Evolutionary conservation across 768 basidiomycete species (phyloP).

Genomic region (Sporobolomyces roseus): DNA sequence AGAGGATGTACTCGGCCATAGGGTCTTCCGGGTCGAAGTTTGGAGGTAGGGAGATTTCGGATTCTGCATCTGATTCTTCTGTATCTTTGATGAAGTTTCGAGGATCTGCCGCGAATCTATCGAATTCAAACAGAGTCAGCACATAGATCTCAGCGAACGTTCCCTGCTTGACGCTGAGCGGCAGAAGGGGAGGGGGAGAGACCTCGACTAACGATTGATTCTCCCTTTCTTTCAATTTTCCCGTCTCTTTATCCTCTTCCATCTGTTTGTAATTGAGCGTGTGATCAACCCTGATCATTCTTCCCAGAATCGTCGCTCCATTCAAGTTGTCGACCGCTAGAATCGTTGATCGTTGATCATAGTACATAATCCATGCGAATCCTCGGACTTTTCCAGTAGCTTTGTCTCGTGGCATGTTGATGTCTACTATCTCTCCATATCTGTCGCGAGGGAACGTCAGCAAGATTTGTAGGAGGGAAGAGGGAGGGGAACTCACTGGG

Average conservation of each 20-base stretch:
- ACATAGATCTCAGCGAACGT: not conserved
- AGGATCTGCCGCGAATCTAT: conserved; percentile 30
- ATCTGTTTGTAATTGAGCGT: conserved; percentile 82
- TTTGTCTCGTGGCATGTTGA: conserved; percentile 92
- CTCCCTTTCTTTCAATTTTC: conserved; percentile 80
- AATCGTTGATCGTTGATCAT: conserved; percentile 92
- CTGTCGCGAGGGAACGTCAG: conserved; percentile 52
- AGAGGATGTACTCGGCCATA: conserved; percentile 86
- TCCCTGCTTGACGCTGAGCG: too few relatives aligned
- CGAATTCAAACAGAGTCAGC: not conserved
- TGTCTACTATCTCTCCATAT: conserved; percentile 93
- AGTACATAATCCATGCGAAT: conserved; percentile 98
- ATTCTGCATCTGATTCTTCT: conserved; percentile 54
- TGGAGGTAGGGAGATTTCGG: conserved; percentile 65
- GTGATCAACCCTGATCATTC: conserved; percentile 85
- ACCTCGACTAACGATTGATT: conserved; percentile 71
- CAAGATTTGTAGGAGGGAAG: not conserved
- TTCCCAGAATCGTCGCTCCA: conserved; percentile 79
- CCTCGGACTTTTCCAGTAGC: conserved; percentile 83
- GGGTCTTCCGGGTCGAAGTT: conserved; percentile 90
- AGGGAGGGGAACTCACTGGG: conserved; percentile 57
- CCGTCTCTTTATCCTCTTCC: conserved; percentile 68
- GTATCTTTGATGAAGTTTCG: conserved; percentile 45
- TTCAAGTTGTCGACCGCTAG: conserved; percentile 98
- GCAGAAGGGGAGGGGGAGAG: conserved; percentile 53